Conservation (phyloP, 306 rosid species). For the Medicago arabica region DNA sequence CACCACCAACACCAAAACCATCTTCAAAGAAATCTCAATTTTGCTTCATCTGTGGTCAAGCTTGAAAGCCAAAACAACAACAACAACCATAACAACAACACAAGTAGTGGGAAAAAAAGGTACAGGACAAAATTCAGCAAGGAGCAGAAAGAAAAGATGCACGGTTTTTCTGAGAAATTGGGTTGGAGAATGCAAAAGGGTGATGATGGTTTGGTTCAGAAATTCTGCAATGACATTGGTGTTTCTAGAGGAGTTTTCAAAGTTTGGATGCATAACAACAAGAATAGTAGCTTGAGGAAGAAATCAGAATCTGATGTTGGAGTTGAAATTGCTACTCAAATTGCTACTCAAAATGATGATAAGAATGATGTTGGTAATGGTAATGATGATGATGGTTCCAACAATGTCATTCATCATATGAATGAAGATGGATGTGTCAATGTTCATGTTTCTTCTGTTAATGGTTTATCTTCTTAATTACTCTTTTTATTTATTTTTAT, state of each 20-base stretch:
- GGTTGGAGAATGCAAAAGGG: constrained; percentile 84
- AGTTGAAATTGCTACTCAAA: neutral
- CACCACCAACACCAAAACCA: neutral
- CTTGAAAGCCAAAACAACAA: neutral
- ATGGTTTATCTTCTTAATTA: constrained; percentile 41
- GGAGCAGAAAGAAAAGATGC: constrained; percentile 93
- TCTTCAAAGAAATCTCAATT: constrained; percentile 37
- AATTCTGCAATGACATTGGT: constrained; percentile 76
- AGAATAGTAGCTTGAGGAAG: constrained; percentile 61
- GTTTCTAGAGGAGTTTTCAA: constrained; percentile 73
- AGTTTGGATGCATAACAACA: constrained; percentile 97
- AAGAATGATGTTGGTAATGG: constrained; percentile 8
- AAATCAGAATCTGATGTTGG: constrained; percentile 45
- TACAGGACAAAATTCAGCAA: constrained; percentile 77
- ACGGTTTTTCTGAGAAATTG: constrained; percentile 62
- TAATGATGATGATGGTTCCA: neutral
- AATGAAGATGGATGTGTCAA: constrained; percentile 47
- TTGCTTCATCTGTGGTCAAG: neutral
- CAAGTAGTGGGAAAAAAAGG: constrained; percentile 60
- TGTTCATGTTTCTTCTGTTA: constrained; percentile 58
- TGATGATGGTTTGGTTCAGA: constrained; percentile 61
- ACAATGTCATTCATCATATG: constrained; percentile 38
- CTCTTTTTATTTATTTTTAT: neutral
- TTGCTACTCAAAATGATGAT: constrained; percentile 17
- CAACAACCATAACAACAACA: constrained; percentile 23